Conservation (phyloP, 495 filamentous ascomycete genomes). For the Lepraria neglecta region DNA sequence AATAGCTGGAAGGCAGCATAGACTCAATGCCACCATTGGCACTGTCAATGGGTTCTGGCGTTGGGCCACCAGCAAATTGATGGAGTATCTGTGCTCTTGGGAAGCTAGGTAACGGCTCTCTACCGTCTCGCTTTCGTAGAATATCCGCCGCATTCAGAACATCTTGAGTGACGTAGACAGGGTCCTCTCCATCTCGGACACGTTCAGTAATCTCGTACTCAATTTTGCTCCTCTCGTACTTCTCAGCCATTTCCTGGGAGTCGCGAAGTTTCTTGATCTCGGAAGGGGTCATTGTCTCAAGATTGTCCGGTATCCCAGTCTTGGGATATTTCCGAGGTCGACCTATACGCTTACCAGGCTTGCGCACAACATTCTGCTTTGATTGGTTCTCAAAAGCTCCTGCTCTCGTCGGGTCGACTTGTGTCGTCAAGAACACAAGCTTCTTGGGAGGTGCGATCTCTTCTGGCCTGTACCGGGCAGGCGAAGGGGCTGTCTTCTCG, state of each 20-base stretch:
- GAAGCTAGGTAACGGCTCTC: slow-evolving; percentile 11
- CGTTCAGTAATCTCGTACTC: slow-evolving; percentile 22
- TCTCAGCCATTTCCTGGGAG: slow-evolving; percentile 22
- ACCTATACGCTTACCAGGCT: slow-evolving; percentile 14
- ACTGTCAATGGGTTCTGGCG: slow-evolving; percentile 8
- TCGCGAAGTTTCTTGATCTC: slow-evolving; percentile 14
- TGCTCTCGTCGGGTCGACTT: neutral
- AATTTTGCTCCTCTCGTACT: slow-evolving; percentile 22
- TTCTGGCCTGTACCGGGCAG: neutral
- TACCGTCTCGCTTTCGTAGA: slow-evolving; percentile 4
- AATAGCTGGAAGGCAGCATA: neutral
- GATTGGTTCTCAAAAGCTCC: neutral
- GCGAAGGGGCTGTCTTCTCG: neutral
- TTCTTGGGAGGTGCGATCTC: neutral
- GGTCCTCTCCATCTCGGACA: slow-evolving; percentile 18
- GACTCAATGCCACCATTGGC: neutral
- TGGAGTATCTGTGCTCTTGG: slow-evolving; percentile 18
- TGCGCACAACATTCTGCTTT: neutral
- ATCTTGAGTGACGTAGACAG: slow-evolving; percentile 9
- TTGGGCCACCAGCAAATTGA: slow-evolving; percentile 16
- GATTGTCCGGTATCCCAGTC: slow-evolving; percentile 17
- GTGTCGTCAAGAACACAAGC: neutral
- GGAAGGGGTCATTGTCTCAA: slow-evolving; percentile 12
- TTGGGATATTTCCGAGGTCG: slow-evolving; percentile 24
- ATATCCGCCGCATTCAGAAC: slow-evolving; percentile 21